These are phyloP conservation scores for Skeletonema marinoi DNA, from an alignment of 108 stramenopile species.

Conservation along the genomic window DNA sequence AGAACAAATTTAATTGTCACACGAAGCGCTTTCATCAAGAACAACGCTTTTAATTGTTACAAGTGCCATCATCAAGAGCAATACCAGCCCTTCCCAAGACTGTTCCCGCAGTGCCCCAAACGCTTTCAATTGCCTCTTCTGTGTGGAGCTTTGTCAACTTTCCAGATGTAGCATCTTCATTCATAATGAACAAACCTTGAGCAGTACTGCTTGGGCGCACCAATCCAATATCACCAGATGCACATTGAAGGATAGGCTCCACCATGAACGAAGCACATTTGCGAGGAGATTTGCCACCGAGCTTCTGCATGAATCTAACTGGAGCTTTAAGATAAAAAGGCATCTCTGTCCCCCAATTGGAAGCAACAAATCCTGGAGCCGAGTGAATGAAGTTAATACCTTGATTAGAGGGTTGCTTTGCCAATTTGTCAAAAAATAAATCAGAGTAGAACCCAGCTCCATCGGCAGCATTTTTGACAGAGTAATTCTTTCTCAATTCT, in stretches of 20 bases:
- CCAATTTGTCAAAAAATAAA: constrained; percentile 57
- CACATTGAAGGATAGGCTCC: constrained; percentile 25
- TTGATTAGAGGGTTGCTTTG: constrained; percentile 14
- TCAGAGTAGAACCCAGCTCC: constrained; percentile 69
- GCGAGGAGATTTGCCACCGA: constrained; percentile 32
- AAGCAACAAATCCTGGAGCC: constrained; percentile 58
- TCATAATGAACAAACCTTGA: constrained; percentile 37
- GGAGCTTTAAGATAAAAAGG: constrained; percentile 30
- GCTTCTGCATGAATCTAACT: constrained; percentile 45
- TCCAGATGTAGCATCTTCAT: constrained; percentile 31
- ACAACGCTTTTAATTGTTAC: neutral
- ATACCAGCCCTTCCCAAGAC: constrained; percentile 40
- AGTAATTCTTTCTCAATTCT: constrained; percentile 48
- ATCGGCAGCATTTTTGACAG: constrained; percentile 62
- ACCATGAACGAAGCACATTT: constrained; percentile 53
- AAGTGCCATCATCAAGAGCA: neutral
- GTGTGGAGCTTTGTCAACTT: constrained; percentile 39
- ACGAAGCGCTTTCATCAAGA: neutral
- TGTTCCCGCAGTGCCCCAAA: constrained; percentile 33
- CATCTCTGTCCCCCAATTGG: constrained; percentile 66
- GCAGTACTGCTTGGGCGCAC: neutral
- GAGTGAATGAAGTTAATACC: constrained; percentile 53
- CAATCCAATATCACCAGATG: constrained; percentile 8
- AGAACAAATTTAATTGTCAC: neutral
- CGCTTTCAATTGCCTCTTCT: constrained; percentile 24